Conservation (phyloP, 2,329 filamentous ascomycete genomes). For the Paecilomyces variotii region DNA sequence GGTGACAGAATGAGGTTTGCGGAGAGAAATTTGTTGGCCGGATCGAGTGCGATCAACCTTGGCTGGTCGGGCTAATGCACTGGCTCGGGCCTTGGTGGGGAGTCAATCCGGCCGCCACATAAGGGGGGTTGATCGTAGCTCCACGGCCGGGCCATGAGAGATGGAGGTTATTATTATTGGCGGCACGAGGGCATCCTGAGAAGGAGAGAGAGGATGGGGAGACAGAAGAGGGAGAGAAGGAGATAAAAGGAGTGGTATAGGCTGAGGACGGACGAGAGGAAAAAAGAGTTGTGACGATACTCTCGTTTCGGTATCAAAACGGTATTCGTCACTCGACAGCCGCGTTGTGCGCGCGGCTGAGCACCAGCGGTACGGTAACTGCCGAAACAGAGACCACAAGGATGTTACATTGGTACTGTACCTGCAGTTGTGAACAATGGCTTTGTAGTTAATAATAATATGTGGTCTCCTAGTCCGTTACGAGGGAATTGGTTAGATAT, state of each 20-base stretch:
- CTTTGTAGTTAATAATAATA: no score
- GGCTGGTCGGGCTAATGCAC: constrained; percentile 19
- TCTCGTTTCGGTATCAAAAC: neutral
- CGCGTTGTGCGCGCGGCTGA: neutral
- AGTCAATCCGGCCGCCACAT: neutral
- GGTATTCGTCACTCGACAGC: neutral
- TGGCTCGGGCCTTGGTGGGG: constrained; percentile 5
- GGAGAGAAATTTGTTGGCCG: constrained; percentile 12
- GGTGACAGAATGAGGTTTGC: constrained; percentile 1
- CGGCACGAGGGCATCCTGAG: neutral
- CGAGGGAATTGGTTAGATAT: no score
- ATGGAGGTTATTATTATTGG: neutral
- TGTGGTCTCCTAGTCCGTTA: no score
- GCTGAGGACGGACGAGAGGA: no score
- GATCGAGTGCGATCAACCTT: constrained; percentile 21
- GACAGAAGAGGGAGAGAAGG: neutral
- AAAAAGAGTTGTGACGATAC: no score
- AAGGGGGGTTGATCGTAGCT: neutral
- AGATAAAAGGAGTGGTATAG: neutral
- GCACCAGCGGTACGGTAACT: neutral
- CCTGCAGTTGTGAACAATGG: no score
- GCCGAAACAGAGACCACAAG: neutral
- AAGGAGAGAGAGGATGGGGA: neutral
- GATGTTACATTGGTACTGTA: no score
- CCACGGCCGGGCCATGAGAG: neutral